Conservation (phyloP, 2,329 filamentous ascomycete species). For the Ascochyta fabae region DNA sequence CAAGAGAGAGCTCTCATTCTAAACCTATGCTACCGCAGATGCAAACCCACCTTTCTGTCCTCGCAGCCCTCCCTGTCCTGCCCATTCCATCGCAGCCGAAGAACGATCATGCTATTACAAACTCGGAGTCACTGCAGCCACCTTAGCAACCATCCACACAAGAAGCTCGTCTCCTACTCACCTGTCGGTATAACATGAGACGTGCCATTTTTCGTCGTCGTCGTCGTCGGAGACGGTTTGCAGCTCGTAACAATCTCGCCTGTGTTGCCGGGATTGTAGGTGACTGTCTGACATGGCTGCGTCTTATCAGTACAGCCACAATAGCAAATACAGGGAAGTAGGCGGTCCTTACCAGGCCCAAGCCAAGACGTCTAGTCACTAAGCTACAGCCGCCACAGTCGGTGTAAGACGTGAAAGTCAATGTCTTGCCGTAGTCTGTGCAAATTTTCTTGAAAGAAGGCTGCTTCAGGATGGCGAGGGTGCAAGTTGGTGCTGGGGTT, state of each 20-base stretch:
- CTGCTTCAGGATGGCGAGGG: constrained; percentile 19
- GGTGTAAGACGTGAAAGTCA: constrained; percentile 33
- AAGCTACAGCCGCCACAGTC: constrained; percentile 38
- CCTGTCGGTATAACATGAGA: constrained; percentile 1
- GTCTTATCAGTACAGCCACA: background rate
- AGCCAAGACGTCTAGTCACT: constrained; percentile 24
- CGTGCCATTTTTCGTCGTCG: background rate
- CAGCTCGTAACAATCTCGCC: constrained; percentile 9
- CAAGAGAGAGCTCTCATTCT: no score
- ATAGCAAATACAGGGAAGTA: background rate
- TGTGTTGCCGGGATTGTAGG: constrained; percentile 23
- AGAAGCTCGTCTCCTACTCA: background rate
- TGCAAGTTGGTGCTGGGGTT: constrained; percentile 24
- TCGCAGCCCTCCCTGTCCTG: no score
- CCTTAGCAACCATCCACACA: background rate
- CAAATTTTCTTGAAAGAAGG: constrained; percentile 29
- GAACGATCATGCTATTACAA: background rate
- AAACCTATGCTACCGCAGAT: no score
- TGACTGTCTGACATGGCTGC: constrained; percentile 30
- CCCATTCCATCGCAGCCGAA: no score
- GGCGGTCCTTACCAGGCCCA: constrained; percentile 30
- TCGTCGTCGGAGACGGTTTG: background rate
- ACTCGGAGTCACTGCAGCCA: background rate
- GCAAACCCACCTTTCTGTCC: no score
- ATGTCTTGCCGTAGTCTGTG: constrained; percentile 32